Evolutionary conservation across 805 yeast species (phyloP).

Genomic region (Candida sonorensis): DNA sequence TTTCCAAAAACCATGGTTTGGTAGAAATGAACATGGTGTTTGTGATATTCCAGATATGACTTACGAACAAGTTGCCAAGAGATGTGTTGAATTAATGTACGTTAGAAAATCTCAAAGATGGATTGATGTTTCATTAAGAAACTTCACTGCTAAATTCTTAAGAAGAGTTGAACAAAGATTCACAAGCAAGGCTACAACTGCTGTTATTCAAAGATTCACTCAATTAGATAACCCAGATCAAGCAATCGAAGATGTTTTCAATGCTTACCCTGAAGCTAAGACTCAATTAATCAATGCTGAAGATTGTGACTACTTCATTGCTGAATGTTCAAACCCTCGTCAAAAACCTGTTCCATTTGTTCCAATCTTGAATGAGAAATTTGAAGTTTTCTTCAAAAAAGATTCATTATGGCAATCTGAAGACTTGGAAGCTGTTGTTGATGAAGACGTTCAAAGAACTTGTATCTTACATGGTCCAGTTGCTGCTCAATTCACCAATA

Average conservation of each 20-base stretch:
- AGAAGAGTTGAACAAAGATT: slow-evolving; percentile 98
- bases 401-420: slow-evolving; percentile 99
- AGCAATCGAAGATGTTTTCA: slow-evolving; percentile 53
- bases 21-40: slow-evolving; percentile 64
- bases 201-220: slow-evolving; percentile 68
- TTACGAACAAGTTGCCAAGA: slow-evolving; percentile 79
- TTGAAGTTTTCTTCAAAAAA: slow-evolving; percentile 95
- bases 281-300: slow-evolving; percentile 87
- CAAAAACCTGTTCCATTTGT: slow-evolving; percentile 99
- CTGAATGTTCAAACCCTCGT: slow-evolving; percentile 69
- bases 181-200: slow-evolving; percentile 46
- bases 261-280: slow-evolving; percentile 65
- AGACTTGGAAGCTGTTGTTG: slow-evolving; percentile 93
- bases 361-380: slow-evolving; percentile 89
- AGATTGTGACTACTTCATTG: slow-evolving; percentile 89
- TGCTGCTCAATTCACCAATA: slow-evolving; percentile 85
- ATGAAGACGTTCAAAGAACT: slow-evolving; percentile 95
- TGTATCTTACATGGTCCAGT: slow-evolving; percentile 99
- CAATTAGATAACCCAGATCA: slow-evolving; percentile 64
- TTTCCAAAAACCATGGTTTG: slow-evolving; percentile 98
- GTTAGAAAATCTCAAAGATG: slow-evolving; percentile 74
- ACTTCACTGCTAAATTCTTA: slow-evolving; percentile 78
- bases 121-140: slow-evolving; percentile 83
- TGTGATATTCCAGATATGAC: slow-evolving; percentile 96
- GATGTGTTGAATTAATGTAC: slow-evolving; percentile 83